These are phyloP conservation scores for Apophysomyces trapeziformis DNA, from an alignment of 371 early-diverging fungal species.

Conservation along the genomic window DNA sequence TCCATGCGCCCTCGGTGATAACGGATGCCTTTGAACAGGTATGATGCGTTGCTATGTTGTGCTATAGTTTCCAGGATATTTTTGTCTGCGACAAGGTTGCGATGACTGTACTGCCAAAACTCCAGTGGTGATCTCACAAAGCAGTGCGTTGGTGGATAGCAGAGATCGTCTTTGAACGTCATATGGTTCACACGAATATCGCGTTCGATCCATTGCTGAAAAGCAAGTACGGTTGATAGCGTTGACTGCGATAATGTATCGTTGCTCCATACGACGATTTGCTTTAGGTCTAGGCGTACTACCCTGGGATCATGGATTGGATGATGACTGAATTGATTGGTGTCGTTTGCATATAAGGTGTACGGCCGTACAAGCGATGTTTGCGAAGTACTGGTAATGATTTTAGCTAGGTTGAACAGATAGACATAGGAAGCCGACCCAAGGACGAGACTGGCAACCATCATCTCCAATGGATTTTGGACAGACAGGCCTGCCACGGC, in stretches of 20 bases:
- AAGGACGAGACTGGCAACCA: constrained; percentile 72
- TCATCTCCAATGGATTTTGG: constrained; percentile 83
- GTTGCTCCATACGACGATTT: constrained; percentile 44
- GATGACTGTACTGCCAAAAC: constrained; percentile 43
- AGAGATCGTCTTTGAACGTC: constrained; percentile 41
- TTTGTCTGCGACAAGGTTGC: constrained; percentile 32
- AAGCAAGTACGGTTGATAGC: constrained; percentile 50
- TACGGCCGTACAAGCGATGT: constrained; percentile 56
- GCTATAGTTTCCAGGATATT: constrained; percentile 40
- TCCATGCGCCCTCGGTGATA: constrained; percentile 24
- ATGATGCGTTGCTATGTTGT: constrained; percentile 18
- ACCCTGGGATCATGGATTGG: constrained; percentile 31
- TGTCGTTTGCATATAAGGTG: constrained; percentile 49
- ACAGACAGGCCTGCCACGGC: constrained; percentile 27
- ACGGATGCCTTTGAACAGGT: constrained; percentile 16
- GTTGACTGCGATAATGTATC: constrained; percentile 43
- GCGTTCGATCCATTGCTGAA: constrained; percentile 59
- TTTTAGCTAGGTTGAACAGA: constrained; percentile 73
- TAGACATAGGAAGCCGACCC: constrained; percentile 80
- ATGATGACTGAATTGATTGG: constrained; percentile 22
- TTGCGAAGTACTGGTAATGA: constrained; percentile 70
- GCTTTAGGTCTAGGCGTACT: constrained; percentile 58
- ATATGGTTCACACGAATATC: constrained; percentile 43
- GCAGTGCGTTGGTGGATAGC: constrained; percentile 37
- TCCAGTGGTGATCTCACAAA: constrained; percentile 42